These are phyloP conservation scores for Camelina sativa DNA, from an alignment of 345 rosid species.

Conservation along the genomic window DNA sequence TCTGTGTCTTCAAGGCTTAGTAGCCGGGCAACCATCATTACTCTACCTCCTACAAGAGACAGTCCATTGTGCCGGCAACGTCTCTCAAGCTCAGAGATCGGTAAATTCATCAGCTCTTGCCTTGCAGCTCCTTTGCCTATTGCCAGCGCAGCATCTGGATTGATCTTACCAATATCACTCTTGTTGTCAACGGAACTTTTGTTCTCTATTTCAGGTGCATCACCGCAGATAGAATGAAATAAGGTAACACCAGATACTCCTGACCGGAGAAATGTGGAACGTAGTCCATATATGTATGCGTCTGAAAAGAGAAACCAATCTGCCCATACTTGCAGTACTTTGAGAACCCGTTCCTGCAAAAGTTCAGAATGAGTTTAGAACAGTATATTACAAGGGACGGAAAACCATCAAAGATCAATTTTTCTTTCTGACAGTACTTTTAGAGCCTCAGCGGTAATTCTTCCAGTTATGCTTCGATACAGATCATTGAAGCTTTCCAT, in stretches of 20 bases:
- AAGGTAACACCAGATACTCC: conserved; percentile 82
- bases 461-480: conserved; percentile 92
- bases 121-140: conserved; percentile 95
- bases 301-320: conserved; percentile 99
- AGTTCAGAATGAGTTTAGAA: conserved; percentile 28
- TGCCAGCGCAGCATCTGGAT: conserved; percentile 92
- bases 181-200: conserved; percentile 54
- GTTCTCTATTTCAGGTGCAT: conserved; percentile 86
- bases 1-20: conserved; percentile 96
- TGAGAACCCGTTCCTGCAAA: conserved; percentile 90
- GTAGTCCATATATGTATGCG: conserved; percentile 92
- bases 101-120: conserved; percentile 87
- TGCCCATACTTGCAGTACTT: conserved; percentile 98
- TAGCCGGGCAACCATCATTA: conserved; percentile 89
- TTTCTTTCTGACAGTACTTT: conserved; percentile 57
- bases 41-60: conserved; percentile 98
- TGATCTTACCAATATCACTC: conserved; percentile 52
- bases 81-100: conserved; percentile 89
- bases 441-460: conserved; percentile 98
- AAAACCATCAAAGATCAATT: conserved; percentile 8
- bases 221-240: conserved; percentile 88
- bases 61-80: conserved; percentile 98
- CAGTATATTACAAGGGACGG: conserved; percentile 15
- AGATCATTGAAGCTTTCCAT: conserved; percentile 99
- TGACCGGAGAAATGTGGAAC: conserved; percentile 92